phyloP scores from a whole-genome alignment of 78 protist genomes.

The Trichosphaerium sp. region DNA sequence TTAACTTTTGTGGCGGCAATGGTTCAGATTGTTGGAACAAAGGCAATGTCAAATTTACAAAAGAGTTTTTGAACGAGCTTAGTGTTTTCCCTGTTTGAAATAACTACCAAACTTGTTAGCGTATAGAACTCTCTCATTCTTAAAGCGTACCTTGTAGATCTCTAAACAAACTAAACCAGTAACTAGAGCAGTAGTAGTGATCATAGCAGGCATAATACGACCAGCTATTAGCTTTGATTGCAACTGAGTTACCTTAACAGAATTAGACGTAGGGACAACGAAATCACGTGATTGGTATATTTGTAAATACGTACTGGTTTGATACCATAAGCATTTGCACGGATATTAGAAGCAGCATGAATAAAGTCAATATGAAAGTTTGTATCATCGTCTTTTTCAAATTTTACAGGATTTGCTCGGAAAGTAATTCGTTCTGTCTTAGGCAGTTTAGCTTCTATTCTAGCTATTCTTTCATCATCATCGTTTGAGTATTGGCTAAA shows the following conservation, averaged over 20 bases:
- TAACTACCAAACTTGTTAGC: no score
- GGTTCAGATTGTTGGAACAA: conserved; percentile 79
- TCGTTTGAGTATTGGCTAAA: no score
- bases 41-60: conserved; percentile 94
- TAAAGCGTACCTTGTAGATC: no score
- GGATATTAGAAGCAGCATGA: conserved; percentile 89
- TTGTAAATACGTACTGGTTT: conserved; percentile 46
- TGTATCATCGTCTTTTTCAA: conserved; percentile 81
- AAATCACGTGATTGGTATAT: no score
- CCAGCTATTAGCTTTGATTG: conserved; percentile 97
- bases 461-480: no score
- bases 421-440: no score
- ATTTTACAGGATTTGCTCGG: conserved; percentile 4
- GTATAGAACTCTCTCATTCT: no score
- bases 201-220: conserved; percentile 99
- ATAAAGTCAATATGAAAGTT: conserved; percentile 97
- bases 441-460: no score
- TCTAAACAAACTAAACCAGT: conserved; percentile 73
- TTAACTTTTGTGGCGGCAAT: conserved; percentile 63
- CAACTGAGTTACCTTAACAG: no score
- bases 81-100: no score
- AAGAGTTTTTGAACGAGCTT: conserved; percentile 75
- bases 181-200: conserved; percentile 98
- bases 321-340: conserved; percentile 95
- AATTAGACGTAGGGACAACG: no score